A percentile compares a stretch with the other conserved stretches of the same genome.
phyloP scores from a whole-genome alignment of 352 stramenopile species.

The Plasmopara halstedii region DNA sequence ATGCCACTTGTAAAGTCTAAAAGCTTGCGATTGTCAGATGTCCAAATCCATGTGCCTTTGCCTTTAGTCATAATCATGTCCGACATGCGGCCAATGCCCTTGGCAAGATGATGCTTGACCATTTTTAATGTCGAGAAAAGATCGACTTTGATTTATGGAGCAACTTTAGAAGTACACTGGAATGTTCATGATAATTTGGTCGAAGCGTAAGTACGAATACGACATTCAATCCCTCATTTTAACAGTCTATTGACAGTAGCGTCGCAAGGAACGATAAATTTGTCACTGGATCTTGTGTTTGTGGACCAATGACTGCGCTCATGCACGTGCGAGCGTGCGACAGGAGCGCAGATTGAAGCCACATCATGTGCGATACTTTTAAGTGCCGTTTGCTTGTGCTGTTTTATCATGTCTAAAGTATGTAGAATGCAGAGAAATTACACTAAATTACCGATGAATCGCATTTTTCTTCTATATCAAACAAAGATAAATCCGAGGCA shows the following conservation, averaged over 20 bases:
- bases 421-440: too few relatives aligned
- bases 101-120: slow-evolving; percentile 63
- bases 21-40: slow-evolving; percentile 78
- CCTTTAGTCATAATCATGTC: slow-evolving; percentile 79
- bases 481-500: not conserved
- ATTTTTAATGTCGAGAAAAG: slow-evolving; percentile 19
- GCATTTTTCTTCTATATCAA: too few relatives aligned
- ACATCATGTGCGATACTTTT: too few relatives aligned
- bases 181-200: too few relatives aligned
- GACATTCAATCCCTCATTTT: slow-evolving; percentile 12
- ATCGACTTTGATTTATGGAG: not conserved
- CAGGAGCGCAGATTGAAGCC: too few relatives aligned
- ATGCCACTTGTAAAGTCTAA: slow-evolving; percentile 93
- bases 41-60: slow-evolving; percentile 85
- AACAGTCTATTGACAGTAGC: too few relatives aligned
- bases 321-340: slow-evolving; percentile 16
- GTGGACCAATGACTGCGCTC: slow-evolving; percentile 5
- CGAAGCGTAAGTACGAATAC: slow-evolving; percentile 18
- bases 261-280: slow-evolving; percentile 9
- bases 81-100: slow-evolving; percentile 78
- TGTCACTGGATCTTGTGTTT: slow-evolving; percentile 1
- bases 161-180: too few relatives aligned
- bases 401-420: too few relatives aligned
- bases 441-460: too few relatives aligned
- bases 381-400: too few relatives aligned